phyloP scores from a whole-genome alignment of 495 filamentous ascomycete genomes.

The Podospora pseudocomata region DNA sequence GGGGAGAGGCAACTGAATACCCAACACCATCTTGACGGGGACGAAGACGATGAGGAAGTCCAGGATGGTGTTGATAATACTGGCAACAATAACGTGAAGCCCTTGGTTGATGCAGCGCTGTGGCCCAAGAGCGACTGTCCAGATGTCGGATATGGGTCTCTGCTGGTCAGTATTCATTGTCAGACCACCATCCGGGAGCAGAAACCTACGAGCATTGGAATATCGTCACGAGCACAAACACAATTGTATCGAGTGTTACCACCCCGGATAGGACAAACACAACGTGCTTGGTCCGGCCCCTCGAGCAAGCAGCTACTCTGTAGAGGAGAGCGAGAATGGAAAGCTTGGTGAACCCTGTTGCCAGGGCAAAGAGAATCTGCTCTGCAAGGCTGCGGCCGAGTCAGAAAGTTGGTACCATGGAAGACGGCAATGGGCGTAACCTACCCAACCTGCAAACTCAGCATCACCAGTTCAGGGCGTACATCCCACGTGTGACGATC shows the following conservation, averaged over 20 bases:
- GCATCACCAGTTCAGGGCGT: neutral
- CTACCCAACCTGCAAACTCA: neutral
- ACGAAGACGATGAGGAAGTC: neutral
- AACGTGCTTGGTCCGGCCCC: constrained; percentile 1
- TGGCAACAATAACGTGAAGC: neutral
- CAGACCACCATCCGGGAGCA: neutral
- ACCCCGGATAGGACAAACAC: neutral
- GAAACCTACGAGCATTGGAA: neutral
- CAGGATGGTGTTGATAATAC: neutral
- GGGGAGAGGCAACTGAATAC: neutral
- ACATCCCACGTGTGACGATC: constrained; percentile 3
- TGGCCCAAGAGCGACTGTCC: neutral
- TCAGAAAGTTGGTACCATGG: neutral
- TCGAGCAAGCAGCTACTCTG: neutral
- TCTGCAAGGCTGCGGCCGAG: neutral
- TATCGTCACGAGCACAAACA: neutral
- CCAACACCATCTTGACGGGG: neutral
- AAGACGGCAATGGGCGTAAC: constrained; percentile 2
- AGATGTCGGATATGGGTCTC: constrained; percentile 1
- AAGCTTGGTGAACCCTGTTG: constrained; percentile 2
- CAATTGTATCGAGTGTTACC: neutral
- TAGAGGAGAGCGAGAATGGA: neutral
- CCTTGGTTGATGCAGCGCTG: neutral
- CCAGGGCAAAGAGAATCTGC: neutral
- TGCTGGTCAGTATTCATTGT: neutral